Evolutionary conservation across 1,139 yeast genomes (phyloP).

Genomic region (Candida labiduridarum): DNA sequence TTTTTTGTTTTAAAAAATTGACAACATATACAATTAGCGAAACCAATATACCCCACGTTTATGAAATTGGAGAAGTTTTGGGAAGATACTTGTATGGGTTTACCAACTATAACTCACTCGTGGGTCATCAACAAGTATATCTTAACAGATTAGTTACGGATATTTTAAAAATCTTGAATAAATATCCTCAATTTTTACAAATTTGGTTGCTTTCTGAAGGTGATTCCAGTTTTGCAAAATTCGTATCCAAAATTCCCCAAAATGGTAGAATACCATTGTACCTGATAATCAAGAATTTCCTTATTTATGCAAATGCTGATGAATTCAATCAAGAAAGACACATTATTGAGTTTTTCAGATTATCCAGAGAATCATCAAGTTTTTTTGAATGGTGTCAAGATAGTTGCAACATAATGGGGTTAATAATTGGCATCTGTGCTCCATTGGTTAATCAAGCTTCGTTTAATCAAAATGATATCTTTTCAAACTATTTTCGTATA

Average conservation of each 20-base stretch:
- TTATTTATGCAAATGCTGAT: not conserved
- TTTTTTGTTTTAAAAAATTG: slow-evolving; percentile 16
- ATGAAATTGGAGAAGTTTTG: slow-evolving; percentile 11
- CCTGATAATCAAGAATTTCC: slow-evolving; percentile 7
- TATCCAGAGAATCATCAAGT: slow-evolving; percentile 9
- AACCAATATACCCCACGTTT: slow-evolving; percentile 1
- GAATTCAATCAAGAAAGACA: slow-evolving; percentile 7
- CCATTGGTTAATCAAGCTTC: not conserved
- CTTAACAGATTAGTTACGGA: slow-evolving; percentile 8
- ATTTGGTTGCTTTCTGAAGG: slow-evolving; percentile 12
- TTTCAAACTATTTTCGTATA: slow-evolving; percentile 7
- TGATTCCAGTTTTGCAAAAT: not conserved
- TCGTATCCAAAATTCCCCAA: slow-evolving; percentile 1
- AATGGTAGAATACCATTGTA: slow-evolving; percentile 8
- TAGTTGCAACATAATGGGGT: slow-evolving; percentile 5
- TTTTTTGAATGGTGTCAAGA: slow-evolving; percentile 10
- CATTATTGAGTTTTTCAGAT: slow-evolving; percentile 9
- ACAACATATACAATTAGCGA: slow-evolving; percentile 11
- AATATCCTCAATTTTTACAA: slow-evolving; percentile 13
- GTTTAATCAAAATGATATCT: slow-evolving; percentile 4
- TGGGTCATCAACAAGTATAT: slow-evolving; percentile 7
- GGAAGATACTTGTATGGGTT: slow-evolving; percentile 13
- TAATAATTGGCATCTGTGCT: slow-evolving; percentile 5
- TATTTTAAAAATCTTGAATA: slow-evolving; percentile 8
- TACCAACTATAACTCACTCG: slow-evolving; percentile 7